Conservation (phyloP, 225 moss, liverwort and hornwort species). For the Ulota crispa region DNA sequence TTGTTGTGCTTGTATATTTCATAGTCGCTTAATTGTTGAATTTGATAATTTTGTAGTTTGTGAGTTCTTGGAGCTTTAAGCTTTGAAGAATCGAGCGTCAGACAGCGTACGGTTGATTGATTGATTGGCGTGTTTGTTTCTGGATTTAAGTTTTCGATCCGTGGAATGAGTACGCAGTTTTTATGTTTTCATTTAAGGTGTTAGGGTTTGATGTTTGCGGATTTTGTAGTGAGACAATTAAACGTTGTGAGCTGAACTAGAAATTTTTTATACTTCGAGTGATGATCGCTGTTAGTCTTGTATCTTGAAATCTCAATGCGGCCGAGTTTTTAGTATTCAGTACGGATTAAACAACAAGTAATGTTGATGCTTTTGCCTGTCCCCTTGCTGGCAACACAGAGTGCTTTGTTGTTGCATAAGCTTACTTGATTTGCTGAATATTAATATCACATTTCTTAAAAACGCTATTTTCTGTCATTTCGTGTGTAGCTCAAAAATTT, state of each 20-base stretch:
- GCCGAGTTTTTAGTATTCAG: background rate
- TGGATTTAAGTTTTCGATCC: background rate
- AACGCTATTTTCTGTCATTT: background rate
- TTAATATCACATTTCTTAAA: background rate
- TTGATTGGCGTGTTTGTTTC: background rate
- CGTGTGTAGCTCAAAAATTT: background rate
- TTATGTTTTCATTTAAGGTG: background rate
- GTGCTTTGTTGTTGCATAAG: background rate
- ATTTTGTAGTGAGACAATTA: background rate
- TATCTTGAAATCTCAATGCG: background rate
- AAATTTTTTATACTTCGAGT: background rate
- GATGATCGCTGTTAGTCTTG: background rate
- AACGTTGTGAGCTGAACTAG: background rate
- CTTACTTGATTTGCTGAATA: background rate
- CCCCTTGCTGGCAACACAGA: background rate
- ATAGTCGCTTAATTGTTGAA: background rate
- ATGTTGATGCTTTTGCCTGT: background rate
- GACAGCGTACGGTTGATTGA: constrained; percentile 4
- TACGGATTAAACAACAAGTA: background rate
- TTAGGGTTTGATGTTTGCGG: constrained; percentile 10
- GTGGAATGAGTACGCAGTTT: background rate
- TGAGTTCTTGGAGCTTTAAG: background rate
- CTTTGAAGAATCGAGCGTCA: background rate
- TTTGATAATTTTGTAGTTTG: background rate
- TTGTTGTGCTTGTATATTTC: background rate